Percentiles rank a stretch among this genome's conserved stretches.
phyloP scores from a whole-genome alignment of 2,329 filamentous ascomycete species.

The Stemphylium beticola region DNA sequence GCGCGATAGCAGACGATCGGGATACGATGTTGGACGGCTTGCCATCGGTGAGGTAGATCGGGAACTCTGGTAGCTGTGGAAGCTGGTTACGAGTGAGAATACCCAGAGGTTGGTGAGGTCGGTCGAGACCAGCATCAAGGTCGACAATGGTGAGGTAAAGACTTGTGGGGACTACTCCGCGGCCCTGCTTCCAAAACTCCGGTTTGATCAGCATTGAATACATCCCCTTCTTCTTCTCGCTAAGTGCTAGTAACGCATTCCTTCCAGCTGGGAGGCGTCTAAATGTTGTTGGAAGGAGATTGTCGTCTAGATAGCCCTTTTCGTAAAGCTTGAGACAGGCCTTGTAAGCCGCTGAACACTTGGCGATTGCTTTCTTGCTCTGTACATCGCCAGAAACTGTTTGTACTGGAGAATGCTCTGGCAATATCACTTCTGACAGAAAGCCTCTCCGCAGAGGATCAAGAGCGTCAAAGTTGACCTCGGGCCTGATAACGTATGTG shows the following conservation, averaged over 20 bases:
- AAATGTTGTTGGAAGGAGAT: constrained; percentile 74
- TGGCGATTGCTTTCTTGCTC: constrained; percentile 76
- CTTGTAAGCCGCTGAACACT: constrained; percentile 87
- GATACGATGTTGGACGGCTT: constrained; percentile 65
- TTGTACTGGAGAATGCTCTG: constrained; percentile 73
- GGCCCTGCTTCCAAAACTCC: constrained; percentile 66
- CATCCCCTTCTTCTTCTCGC: constrained; percentile 72
- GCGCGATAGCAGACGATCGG: constrained; percentile 49
- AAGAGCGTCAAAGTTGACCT: constrained; percentile 10
- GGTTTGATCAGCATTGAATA: constrained; percentile 86
- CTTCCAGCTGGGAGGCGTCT: constrained; percentile 79
- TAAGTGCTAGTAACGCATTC: constrained; percentile 86
- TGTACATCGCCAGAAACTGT: constrained; percentile 69
- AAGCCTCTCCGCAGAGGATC: constrained; percentile 24
- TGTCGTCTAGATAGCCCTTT: constrained; percentile 71
- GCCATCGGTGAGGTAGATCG: constrained; percentile 73
- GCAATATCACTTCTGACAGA: constrained; percentile 79
- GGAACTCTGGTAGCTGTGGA: constrained; percentile 70
- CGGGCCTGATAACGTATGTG: constrained; percentile 63
- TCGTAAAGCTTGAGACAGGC: constrained; percentile 74
- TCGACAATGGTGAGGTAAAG: constrained; percentile 69
- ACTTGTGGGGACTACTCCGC: constrained; percentile 54
- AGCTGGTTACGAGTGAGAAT: constrained; percentile 72
- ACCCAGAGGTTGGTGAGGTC: constrained; percentile 68
- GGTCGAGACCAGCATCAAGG: constrained; percentile 65